Base-by-base conservation (phyloP, 495 filamentous ascomycete species). In the Amphirosellinia nigrospora region DNA sequence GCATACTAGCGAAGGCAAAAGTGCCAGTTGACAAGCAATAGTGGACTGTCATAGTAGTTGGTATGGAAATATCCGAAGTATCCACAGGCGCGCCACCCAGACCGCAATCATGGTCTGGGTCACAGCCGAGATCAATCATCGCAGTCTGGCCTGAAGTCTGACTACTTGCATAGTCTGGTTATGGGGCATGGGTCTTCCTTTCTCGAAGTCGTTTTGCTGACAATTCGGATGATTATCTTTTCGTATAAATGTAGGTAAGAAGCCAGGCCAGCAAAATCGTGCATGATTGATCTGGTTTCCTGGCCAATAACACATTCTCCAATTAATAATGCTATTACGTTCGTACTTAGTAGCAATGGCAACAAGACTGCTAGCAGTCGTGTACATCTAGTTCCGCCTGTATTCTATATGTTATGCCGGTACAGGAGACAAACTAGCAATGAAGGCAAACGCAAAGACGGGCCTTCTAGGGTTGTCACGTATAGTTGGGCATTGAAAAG, bases 11-110 rank as follows among this genome's bases (percentile, higher is more conserved):
- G 16, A 56, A 45, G 64, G 30, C 50, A 66, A 66, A 56, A 43
- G 50, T 56, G 64, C 64, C 64, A 66, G 38, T 30, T 52, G 46
- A 46, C 46, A 19, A 58, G 55, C 32, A 41, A 10, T 8, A 10
- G 21, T 61, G 23, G 21, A 64, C 60, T 48, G 11, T n/a, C n/a
- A n/a, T n/a, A n/a, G n/a, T 28, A 48, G 60, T 19, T 48, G 28
- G 62, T 50, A 41, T 66, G 64, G 64, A 56, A 56, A 56, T 45
- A 56, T 58, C 64, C 36, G 50, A 55, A 23, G 34, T 65, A 53
- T 28, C 63, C 46, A 65, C 61, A 48, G 32, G n/a, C 45, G 46
- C 63, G 41, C 63, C 46, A 53, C 28, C 41, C 41, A 41, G 19
- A 41, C 63, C 41, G 34, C 46, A 53, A 38, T 28, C 39, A 65